These are phyloP conservation scores for Chrysopogon serrulatus DNA, from an alignment of 176 grass and related monocot genomes.

Conservation along the genomic window DNA sequence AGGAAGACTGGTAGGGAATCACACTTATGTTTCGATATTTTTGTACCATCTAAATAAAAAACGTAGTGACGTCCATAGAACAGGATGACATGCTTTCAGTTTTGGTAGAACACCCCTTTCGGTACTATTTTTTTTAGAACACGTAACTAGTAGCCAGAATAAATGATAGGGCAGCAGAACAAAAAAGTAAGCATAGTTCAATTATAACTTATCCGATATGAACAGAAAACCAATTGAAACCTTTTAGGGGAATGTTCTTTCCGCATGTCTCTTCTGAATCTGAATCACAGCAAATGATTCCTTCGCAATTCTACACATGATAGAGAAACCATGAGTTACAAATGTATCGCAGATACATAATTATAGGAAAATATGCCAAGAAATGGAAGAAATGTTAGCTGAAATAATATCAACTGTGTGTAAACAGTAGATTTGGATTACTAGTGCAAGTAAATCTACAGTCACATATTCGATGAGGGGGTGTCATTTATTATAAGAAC, in stretches of 20 bases:
- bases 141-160: background rate
- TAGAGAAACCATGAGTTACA: conserved; percentile 14
- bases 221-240: conserved; percentile 27
- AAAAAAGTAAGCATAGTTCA: background rate
- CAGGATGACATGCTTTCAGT: conserved; percentile 18
- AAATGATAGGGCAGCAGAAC: background rate
- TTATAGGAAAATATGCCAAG: background rate
- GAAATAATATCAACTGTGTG: conserved; percentile 12
- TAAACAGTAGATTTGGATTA: background rate
- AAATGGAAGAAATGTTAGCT: background rate
- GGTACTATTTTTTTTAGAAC: conserved; percentile 21
- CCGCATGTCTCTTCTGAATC: conserved; percentile 39
- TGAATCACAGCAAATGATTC: conserved; percentile 41
- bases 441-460: background rate
- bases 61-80: conserved; percentile 31
- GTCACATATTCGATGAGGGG: background rate
- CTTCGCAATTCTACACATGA: conserved; percentile 37
- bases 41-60: conserved; percentile 18
- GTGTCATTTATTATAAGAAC: background rate
- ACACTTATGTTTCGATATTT: background rate
- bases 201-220: conserved; percentile 1
- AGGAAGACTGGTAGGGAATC: background rate
- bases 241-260: conserved; percentile 15
- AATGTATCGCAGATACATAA: background rate
- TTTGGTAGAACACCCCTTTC: conserved; percentile 18